A percentile compares a stretch with the other conserved stretches of the same genome.
These are phyloP conservation scores for Trichosporon inkin DNA, from an alignment of 1,284 basidiomycete genomes.

Conservation along the genomic window DNA sequence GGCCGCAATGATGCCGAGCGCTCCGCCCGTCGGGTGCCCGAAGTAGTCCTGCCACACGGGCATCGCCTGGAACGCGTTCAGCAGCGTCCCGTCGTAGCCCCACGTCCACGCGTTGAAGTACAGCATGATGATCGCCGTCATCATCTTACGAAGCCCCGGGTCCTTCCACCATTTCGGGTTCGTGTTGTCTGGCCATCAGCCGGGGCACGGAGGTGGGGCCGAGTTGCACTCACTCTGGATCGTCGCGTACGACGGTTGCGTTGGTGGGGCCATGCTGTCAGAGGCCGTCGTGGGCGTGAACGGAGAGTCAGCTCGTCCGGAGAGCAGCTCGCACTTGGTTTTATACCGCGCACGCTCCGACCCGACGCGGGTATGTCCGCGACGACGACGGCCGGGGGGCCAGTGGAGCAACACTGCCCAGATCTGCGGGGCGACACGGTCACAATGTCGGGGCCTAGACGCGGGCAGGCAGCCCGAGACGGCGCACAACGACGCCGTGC, in stretches of 20 bases:
- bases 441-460: too few relatives aligned
- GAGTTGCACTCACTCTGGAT: neutral
- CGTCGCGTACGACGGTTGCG: neutral
- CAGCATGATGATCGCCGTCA: conserved; percentile 3
- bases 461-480: too few relatives aligned
- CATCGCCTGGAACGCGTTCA: conserved; percentile 16
- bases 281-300: neutral
- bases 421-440: too few relatives aligned
- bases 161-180: conserved; percentile 21
- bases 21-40: conserved; percentile 13
- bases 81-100: conserved; percentile 18
- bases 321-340: neutral
- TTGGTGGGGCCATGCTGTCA: neutral
- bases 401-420: too few relatives aligned
- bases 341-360: too few relatives aligned
- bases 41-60: conserved; percentile 19
- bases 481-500: too few relatives aligned
- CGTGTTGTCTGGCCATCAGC: conserved; percentile 18
- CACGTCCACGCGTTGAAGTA: neutral
- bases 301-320: neutral
- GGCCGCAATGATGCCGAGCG: conserved; percentile 25
- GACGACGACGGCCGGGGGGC: too few relatives aligned
- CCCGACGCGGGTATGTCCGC: too few relatives aligned
- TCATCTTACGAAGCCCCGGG: conserved; percentile 11
- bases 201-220: neutral